Percentiles rank a stretch among this genome's conserved stretches.
Conservation (phyloP, 192 early-diverging fungal species). For the Dissophora ornata region DNA sequence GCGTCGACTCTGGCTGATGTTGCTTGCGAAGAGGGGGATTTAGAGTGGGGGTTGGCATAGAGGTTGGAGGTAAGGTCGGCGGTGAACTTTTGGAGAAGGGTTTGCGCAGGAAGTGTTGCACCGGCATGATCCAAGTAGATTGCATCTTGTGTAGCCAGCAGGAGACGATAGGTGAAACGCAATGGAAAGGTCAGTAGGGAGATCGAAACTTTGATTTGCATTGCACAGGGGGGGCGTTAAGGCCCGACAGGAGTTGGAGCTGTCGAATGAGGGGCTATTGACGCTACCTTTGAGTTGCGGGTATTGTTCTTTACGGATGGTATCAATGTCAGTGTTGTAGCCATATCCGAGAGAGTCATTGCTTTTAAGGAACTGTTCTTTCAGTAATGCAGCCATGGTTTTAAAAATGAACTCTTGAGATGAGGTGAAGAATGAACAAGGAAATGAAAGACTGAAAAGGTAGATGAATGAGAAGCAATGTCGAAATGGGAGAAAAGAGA, state of each 20-base stretch:
- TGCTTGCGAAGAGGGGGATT: slow-evolving; percentile 62
- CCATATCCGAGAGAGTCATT: slow-evolving; percentile 51
- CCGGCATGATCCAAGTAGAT: slow-evolving; percentile 77
- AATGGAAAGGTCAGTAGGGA: neutral
- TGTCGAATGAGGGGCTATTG: too few species aligned
- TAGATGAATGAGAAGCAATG: neutral
- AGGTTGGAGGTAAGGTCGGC: slow-evolving; percentile 60
- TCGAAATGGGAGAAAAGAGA: too few species aligned
- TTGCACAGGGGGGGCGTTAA: too few species aligned
- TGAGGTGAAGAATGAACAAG: slow-evolving; percentile 2
- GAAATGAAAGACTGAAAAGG: neutral
- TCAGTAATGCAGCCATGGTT: slow-evolving; percentile 15
- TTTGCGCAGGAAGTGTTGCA: slow-evolving; percentile 64
- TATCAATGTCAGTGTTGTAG: slow-evolving; percentile 59
- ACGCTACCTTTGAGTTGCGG: slow-evolving; percentile 63
- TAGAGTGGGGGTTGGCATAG: slow-evolving; percentile 77
- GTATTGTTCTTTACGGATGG: slow-evolving; percentile 63
- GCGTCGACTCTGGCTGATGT: slow-evolving; percentile 63
- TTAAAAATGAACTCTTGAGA: neutral
- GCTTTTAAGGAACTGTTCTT: slow-evolving; percentile 21
- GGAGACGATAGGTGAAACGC: neutral
- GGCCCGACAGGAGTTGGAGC: too few species aligned
- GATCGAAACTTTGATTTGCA: neutral
- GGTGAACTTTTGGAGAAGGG: slow-evolving; percentile 53
- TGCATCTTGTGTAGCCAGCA: slow-evolving; percentile 19